A percentile compares a stretch with the other conserved stretches of the same genome.
These are phyloP conservation scores for Chlorella sp. DNA, from an alignment of 139 green algal species.

Conservation along the genomic window DNA sequence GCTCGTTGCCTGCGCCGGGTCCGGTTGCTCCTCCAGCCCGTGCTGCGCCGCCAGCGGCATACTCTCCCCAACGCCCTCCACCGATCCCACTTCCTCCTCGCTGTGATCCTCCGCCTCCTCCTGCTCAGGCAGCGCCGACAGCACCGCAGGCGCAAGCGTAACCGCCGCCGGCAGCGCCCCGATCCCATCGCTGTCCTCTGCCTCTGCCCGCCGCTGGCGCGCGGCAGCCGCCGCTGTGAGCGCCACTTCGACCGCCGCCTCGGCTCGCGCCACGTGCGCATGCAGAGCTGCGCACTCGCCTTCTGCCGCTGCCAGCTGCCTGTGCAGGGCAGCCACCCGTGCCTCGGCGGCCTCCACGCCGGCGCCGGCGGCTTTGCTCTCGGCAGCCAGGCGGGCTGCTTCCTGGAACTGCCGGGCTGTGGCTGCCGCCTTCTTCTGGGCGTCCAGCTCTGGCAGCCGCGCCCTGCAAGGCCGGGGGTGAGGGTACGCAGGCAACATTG, in stretches of 20 bases:
- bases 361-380: conserved; percentile 30
- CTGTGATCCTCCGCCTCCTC: too few relatives aligned
- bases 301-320: not conserved
- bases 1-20: too few relatives aligned
- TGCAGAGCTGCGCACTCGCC: not conserved
- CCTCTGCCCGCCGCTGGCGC: too few relatives aligned
- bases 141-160: too few relatives aligned
- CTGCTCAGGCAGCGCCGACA: too few relatives aligned
- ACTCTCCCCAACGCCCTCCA: too few relatives aligned
- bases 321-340: not conserved
- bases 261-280: not conserved
- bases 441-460: conserved; percentile 51
- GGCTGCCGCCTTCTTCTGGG: conserved; percentile 56
- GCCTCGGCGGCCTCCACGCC: not conserved
- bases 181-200: too few relatives aligned
- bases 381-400: conserved; percentile 50
- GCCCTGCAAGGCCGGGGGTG: not conserved
- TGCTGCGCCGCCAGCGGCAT: too few relatives aligned
- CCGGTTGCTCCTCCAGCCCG: too few relatives aligned
- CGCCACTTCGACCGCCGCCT: not conserved
- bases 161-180: too few relatives aligned
- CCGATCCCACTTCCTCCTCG: too few relatives aligned
- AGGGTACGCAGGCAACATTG: not conserved
- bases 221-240: not conserved
- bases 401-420: conserved; percentile 55